Evolutionary conservation across 2,329 filamentous ascomycete genomes (phyloP).

Genomic region (Acrocalymma vagum): DNA sequence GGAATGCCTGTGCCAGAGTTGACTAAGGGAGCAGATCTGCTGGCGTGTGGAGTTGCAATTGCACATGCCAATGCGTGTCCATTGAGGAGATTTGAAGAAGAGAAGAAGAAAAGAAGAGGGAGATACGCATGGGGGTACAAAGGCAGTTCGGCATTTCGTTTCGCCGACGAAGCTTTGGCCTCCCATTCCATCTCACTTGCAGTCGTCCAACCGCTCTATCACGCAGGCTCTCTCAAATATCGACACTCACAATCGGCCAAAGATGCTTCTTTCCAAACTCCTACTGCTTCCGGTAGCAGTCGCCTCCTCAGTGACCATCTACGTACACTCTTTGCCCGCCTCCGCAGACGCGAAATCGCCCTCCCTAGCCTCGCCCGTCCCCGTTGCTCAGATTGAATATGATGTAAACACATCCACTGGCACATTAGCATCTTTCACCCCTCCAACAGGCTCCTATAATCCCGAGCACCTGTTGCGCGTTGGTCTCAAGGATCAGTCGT

Average conservation of each 20-base stretch:
- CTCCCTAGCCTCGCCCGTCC: constrained; percentile 45
- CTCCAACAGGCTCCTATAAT: constrained; percentile 43
- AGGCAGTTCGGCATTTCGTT: too few relatives aligned
- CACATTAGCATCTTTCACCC: constrained; percentile 44
- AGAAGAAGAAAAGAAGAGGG: too few relatives aligned
- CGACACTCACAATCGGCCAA: constrained; percentile 15
- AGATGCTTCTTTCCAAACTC: constrained; percentile 47
- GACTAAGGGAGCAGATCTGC: too few relatives aligned
- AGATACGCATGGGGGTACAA: too few relatives aligned
- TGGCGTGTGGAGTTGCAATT: too few relatives aligned
- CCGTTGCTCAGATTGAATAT: constrained; percentile 55
- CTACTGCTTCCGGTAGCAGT: constrained; percentile 48
- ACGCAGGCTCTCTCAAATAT: neutral
- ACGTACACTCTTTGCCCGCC: constrained; percentile 80
- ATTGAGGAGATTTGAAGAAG: too few relatives aligned
- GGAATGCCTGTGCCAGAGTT: too few relatives aligned
- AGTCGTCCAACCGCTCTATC: neutral
- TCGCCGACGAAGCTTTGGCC: constrained; percentile 10
- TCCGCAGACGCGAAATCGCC: constrained; percentile 80
- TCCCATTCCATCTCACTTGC: too few relatives aligned
- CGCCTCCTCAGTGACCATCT: constrained; percentile 48
- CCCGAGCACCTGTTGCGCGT: constrained; percentile 53
- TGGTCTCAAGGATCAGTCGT: constrained; percentile 51
- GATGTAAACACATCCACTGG: constrained; percentile 46
- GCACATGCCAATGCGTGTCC: constrained; percentile 2